Evolutionary conservation across 2,329 filamentous ascomycete genomes (phyloP), one percentile per base, ranked within the genome.

Genomic region (Pseudonectria foliicola): DNA sequence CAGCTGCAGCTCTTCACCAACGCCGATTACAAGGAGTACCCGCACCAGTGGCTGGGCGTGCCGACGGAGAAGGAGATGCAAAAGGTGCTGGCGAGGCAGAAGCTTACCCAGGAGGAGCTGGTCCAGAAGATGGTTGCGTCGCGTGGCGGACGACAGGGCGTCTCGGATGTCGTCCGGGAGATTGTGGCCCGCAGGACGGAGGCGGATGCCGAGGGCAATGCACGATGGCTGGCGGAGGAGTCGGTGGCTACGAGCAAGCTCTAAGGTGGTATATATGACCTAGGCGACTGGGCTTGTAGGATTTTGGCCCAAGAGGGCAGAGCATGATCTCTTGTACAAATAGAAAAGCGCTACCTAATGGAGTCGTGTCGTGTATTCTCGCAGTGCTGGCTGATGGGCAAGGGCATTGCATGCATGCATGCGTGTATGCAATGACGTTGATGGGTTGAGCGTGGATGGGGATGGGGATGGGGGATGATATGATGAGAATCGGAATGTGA

Each of bases 21-120:
- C 34, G 60, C 66, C 10, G 73, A 83, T 48, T 96, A 82, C 63
- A 57, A 54, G 5, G 66, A 81, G 39, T 95, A 95, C 60, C 90
- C 89, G 1, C 76, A 85, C 58, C 60, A 63, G 10, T 28, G 32
- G n/a, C 77, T 88, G 21, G 82, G 81, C 5, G 67, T 95, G 40
- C 92, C 90, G 5, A 72, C 68, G 2, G 89, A 96, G 63, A 48
- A 51, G 26, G 73, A 84, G 33, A 64, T 84, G 11, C 55, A 65
- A 53, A 37, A 50, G 8, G 34, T 71, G 27, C 64, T 80, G 13
- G 48, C 45, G 14, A 46, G 56, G 16, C 64, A 59, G 37, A 48
- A 39, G 15, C 59, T 57, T 52, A 67, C 63, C n/a, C 61, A 66
- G 6, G 62, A 71, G 41, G 68, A 84, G 57, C 72, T 89, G 39